Conservation (phyloP, 2,329 filamentous ascomycete species). For the Xylariomycetidae sp. region DNA sequence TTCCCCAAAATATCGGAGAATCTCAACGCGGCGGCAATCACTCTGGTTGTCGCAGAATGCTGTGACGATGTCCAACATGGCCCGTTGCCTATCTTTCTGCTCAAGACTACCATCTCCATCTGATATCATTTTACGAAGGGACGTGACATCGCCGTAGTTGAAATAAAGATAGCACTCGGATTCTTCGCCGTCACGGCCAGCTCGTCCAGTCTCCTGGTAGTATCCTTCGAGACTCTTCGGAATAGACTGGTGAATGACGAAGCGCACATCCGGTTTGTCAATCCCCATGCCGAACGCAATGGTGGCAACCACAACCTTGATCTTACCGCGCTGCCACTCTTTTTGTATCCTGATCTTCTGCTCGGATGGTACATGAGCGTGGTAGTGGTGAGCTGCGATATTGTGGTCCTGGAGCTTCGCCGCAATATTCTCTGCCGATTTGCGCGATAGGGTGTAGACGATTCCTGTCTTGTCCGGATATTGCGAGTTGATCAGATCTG, state of each 20-base stretch:
- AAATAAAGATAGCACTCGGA: constrained; percentile 93
- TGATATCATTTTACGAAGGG: constrained; percentile 75
- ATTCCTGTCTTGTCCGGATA: constrained; percentile 78
- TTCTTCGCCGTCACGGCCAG: constrained; percentile 80
- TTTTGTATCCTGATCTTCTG: constrained; percentile 70
- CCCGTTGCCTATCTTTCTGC: constrained; percentile 77
- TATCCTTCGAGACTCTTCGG: constrained; percentile 97
- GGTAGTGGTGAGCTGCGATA: constrained; percentile 79
- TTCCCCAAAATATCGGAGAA: constrained; percentile 94
- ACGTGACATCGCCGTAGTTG: constrained; percentile 69
- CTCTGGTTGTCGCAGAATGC: constrained; percentile 85
- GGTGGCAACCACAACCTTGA: constrained; percentile 91
- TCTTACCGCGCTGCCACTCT: constrained; percentile 73
- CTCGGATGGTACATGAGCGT: constrained; percentile 67
- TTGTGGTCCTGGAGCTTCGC: constrained; percentile 56
- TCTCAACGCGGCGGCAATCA: constrained; percentile 82
- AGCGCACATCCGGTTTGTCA: constrained; percentile 93
- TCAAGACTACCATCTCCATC: constrained; percentile 70
- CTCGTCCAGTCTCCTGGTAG: constrained; percentile 95
- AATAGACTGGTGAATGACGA: constrained; percentile 88
- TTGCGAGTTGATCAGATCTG: constrained; percentile 62
- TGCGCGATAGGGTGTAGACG: constrained; percentile 85
- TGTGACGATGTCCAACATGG: constrained; percentile 81
- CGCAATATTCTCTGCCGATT: constrained; percentile 77
- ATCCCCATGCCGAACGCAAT: constrained; percentile 99